Conservation (phyloP, 768 basidiomycete species). For the Suillus alpinus region DNA sequence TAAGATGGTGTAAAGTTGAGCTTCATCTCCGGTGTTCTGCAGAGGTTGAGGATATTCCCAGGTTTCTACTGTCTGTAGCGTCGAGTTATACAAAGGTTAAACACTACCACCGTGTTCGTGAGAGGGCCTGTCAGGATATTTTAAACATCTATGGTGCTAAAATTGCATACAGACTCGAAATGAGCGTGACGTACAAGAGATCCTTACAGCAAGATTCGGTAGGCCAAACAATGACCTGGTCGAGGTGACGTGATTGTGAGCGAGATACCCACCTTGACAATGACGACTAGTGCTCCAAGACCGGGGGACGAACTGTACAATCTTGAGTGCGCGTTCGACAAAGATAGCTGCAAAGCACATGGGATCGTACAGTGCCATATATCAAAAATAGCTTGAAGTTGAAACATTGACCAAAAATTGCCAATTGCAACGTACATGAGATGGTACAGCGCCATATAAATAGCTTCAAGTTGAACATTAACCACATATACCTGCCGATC, state of each 20-base stretch:
- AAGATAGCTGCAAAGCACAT: background rate
- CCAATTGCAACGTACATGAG: background rate
- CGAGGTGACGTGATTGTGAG: background rate
- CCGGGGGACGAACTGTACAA: background rate
- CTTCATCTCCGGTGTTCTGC: background rate
- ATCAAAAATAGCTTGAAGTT: too few relatives aligned
- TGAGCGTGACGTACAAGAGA: background rate
- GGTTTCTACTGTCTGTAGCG: background rate
- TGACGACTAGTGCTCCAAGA: background rate
- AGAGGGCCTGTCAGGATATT: background rate
- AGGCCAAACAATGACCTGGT: background rate
- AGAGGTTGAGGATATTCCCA: background rate
- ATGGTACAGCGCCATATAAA: background rate
- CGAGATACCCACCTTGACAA: background rate
- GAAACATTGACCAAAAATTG: background rate
- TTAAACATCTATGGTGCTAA: background rate
- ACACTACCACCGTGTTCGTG: background rate
- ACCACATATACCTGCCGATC: background rate
- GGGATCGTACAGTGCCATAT: too few relatives aligned
- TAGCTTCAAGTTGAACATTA: background rate
- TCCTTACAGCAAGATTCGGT: background rate
- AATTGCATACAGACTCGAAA: background rate
- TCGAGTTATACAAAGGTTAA: too few relatives aligned
- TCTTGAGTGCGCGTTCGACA: background rate
- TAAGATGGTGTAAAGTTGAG: background rate